Evolutionary conservation across 345 rosid species (phyloP).

Genomic region (Gossypioides kirkii): DNA sequence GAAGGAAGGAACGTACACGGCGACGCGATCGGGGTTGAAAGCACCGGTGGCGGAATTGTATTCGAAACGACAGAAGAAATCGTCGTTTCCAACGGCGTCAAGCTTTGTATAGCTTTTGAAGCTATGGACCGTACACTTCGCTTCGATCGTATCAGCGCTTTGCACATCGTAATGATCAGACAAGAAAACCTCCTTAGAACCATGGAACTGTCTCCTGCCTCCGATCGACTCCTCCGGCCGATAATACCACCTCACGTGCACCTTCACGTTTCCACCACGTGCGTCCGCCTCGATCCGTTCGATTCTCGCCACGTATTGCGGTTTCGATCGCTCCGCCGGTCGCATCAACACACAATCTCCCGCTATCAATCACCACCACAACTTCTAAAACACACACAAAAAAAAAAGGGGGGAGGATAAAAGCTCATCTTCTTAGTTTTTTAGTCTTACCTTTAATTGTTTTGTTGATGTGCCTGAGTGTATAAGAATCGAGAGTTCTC

Average conservation of each 20-base stretch:
- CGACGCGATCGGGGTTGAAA: conserved; percentile 84
- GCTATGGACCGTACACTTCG: conserved; percentile 84
- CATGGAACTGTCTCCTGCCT: conserved; percentile 90
- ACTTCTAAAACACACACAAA: neutral
- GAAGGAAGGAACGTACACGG: conserved; percentile 58
- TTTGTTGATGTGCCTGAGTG: conserved; percentile 67
- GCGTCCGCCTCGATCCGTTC: conserved; percentile 83
- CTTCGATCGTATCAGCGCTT: conserved; percentile 91
- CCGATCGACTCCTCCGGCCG: conserved; percentile 98
- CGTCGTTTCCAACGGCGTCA: conserved; percentile 84
- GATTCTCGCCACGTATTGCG: conserved; percentile 83
- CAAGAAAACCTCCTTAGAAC: conserved; percentile 87
- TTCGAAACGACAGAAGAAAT: conserved; percentile 97
- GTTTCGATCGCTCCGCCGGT: conserved; percentile 68
- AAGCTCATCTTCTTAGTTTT: neutral
- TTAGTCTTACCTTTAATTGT: conserved; percentile 55
- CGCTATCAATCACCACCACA: conserved; percentile 31
- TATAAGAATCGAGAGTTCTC: conserved; percentile 65
- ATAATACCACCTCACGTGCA: conserved; percentile 89
- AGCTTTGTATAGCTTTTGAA: conserved; percentile 81
- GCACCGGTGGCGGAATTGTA: conserved; percentile 83
- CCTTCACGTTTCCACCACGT: conserved; percentile 68
- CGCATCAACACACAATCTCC: conserved; percentile 97
- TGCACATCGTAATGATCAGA: conserved; percentile 86
- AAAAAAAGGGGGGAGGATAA: no score